Base-by-base conservation (phyloP, 1,284 basidiomycete species). In the Papiliotrema fonsecae region DNA sequence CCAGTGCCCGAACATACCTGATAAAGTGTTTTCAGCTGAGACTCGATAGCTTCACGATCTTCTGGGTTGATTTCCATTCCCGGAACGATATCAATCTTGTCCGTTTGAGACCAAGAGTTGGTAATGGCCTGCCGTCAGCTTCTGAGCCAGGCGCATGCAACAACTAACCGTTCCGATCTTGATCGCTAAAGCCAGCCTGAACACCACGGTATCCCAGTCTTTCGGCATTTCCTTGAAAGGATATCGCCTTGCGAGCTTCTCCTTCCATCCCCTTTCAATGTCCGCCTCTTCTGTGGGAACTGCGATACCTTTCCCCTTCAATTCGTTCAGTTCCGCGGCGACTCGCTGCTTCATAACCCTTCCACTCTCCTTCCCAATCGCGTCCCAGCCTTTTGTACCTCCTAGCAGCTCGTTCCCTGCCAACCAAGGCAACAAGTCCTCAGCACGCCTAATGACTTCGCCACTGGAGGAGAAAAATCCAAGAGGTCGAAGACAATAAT, bases 31-130 rank as follows among this genome's bases (percentile, higher is more conserved):
- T 62, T 67, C 28, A 51, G 47, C 27, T 59, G 57, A 32, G 49
- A 40, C 42, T 52, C 28, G 3, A 67, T 56, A 3, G 49, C 55
- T 18, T 51, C 39, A 24, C 57, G 34, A 25, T 70, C 68, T 13
- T 63, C 60, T 5, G 41, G 48, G 5, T 54, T 53, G 32, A 65
- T 41, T 28, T 59, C 47, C 18, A 54, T 51, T 3, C 51, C 49
- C 1, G 50, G 55, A 1, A 66, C 22, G 1, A 61, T 39, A 7
- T 57, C 54, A 22, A 72, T 62, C 54, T 57, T 58, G 51, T 72
- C 69, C 2, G 69, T 70, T 45, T 66, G 63, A 2, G 61, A 52
- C 66, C 65, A 72, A 1, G 55, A 56, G n/a, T 45, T 35, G 1
- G 59, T 55, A 18, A 68, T 63, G 25, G 28, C 42, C 67, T 67